phyloP scores from a whole-genome alignment of 78 protist species.

The Emiliania huxleyi region DNA sequence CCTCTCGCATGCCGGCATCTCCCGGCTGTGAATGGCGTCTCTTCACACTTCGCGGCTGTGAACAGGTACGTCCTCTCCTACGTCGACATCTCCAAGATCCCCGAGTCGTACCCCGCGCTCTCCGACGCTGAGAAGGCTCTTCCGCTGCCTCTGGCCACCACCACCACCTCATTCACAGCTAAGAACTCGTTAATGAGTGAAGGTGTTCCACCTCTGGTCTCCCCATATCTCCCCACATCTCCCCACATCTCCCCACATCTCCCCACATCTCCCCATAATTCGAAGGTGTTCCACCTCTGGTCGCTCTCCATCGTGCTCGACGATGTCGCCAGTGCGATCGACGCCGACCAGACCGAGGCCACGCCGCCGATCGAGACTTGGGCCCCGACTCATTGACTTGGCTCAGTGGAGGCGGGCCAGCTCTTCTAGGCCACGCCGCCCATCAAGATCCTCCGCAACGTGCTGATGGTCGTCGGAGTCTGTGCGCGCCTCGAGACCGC shows the following conservation, averaged over 20 bases:
- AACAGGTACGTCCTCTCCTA: neutral
- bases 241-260: too few relatives aligned
- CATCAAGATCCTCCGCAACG: neutral
- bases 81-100: neutral
- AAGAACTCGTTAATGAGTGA: too few relatives aligned
- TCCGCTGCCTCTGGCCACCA: too few relatives aligned
- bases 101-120: neutral
- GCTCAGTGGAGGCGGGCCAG: too few relatives aligned
- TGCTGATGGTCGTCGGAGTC: neutral
- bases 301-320: neutral
- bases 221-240: too few relatives aligned
- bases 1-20: too few relatives aligned
- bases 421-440: neutral
- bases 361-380: neutral
- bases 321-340: neutral
- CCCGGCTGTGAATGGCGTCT: too few relatives aligned
- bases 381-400: too few relatives aligned
- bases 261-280: too few relatives aligned
- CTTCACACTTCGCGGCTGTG: too few relatives aligned
- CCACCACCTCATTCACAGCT: too few relatives aligned
- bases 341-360: neutral
- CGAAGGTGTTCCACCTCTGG: neutral
- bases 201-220: too few relatives aligned
- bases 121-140: neutral
- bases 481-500: neutral